These are phyloP conservation scores for Candida arabinofermentans DNA, from an alignment of 805 yeast species.

Conservation along the genomic window DNA sequence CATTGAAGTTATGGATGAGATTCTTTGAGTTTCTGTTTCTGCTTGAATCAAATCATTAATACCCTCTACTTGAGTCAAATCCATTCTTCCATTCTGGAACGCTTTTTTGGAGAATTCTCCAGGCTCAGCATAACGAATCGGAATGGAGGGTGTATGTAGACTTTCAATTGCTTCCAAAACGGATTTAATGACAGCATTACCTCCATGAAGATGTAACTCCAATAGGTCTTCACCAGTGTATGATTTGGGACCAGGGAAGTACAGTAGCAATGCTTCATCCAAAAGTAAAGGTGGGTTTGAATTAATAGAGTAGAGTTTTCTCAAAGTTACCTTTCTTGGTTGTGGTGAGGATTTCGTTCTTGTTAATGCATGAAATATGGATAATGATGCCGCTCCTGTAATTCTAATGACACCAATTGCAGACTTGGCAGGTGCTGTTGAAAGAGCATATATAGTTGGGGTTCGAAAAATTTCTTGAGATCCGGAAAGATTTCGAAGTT, in stretches of 20 bases:
- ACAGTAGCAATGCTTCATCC: constrained; percentile 74
- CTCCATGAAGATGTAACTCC: constrained; percentile 94
- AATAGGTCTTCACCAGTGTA: constrained; percentile 91
- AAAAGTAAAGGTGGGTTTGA: constrained; percentile 35
- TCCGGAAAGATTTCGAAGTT: too few species aligned
- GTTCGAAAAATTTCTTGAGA: constrained; percentile 3
- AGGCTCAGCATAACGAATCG: constrained; percentile 78
- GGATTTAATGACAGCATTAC: constrained; percentile 73
- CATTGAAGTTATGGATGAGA: constrained; percentile 68
- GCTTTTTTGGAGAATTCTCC: constrained; percentile 93
- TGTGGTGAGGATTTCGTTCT: constrained; percentile 33
- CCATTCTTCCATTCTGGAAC: constrained; percentile 77
- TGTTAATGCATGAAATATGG: constrained; percentile 47
- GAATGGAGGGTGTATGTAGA: constrained; percentile 42
- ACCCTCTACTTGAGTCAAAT: constrained; percentile 88
- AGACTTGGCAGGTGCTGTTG: constrained; percentile 76
- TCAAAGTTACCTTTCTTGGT: constrained; percentile 53
- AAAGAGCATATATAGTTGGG: constrained; percentile 86
- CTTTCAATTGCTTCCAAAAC: constrained; percentile 58
- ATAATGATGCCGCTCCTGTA: constrained; percentile 62
- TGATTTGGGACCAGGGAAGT: constrained; percentile 68
- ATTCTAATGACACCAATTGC: constrained; percentile 86
- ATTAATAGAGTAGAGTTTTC: constrained; percentile 48
- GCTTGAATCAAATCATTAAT: constrained; percentile 86
- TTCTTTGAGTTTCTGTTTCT: constrained; percentile 85